A percentile compares a stretch with the other conserved stretches of the same genome.
phyloP scores from a whole-genome alignment of 176 grass and related monocot species.

The Dactylis glomerata region DNA sequence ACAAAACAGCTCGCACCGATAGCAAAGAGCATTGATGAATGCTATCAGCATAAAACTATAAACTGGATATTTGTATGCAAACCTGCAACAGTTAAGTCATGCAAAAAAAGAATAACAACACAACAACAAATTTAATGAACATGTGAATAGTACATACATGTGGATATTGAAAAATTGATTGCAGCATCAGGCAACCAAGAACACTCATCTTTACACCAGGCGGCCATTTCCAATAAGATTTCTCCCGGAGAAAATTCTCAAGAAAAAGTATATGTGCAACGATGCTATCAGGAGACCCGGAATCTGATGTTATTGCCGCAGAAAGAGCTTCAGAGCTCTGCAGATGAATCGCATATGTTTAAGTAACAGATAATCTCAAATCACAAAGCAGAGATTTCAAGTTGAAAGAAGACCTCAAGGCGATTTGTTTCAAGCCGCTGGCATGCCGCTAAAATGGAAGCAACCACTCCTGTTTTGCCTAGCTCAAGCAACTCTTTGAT shows the following conservation, averaged over 20 bases:
- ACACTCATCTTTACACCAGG: slow-evolving; percentile 68
- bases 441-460: slow-evolving; percentile 82
- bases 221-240: slow-evolving; percentile 75
- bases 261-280: slow-evolving; percentile 77
- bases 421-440: slow-evolving; percentile 63
- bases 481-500: slow-evolving; percentile 79
- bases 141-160: slow-evolving; percentile 69
- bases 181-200: slow-evolving; percentile 89
- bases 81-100: neutral
- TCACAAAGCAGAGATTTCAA: slow-evolving; percentile 8
- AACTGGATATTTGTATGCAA: slow-evolving; percentile 15
- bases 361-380: slow-evolving; percentile 7
- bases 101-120: neutral
- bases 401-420: slow-evolving; percentile 54
- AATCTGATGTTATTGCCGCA: slow-evolving; percentile 48
- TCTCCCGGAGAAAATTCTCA: slow-evolving; percentile 57
- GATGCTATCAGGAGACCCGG: slow-evolving; percentile 50
- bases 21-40: neutral
- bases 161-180: slow-evolving; percentile 77
- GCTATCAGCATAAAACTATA: neutral
- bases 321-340: slow-evolving; percentile 77
- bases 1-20: neutral
- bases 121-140: slow-evolving; percentile 30
- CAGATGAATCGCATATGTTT: slow-evolving; percentile 15
- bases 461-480: slow-evolving; percentile 75